These are phyloP conservation scores for Flammula alnicola DNA, from an alignment of 1,284 basidiomycete genomes.

Conservation along the genomic window DNA sequence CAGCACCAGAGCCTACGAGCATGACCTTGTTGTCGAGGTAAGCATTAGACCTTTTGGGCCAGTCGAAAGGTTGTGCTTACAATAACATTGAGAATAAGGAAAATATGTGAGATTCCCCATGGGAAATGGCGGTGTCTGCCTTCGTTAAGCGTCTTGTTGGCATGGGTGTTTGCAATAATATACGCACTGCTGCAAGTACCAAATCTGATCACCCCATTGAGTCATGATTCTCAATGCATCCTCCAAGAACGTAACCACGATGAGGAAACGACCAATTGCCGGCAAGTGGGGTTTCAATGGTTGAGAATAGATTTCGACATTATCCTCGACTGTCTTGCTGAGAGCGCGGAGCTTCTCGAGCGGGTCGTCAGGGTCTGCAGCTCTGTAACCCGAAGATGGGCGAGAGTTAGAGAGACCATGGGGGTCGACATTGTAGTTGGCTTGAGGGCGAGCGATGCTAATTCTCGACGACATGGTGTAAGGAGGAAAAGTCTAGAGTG, in stretches of 20 bases:
- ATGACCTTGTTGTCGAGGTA: constrained; percentile 68
- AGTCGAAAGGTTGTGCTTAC: constrained; percentile 57
- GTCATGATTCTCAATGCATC: constrained; percentile 93
- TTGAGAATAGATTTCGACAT: constrained; percentile 91
- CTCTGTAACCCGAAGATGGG: constrained; percentile 70
- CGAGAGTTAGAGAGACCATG: constrained; percentile 74
- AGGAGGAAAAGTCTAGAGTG: constrained; percentile 28
- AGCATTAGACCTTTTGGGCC: constrained; percentile 9
- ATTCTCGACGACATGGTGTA: constrained; percentile 78
- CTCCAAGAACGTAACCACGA: constrained; percentile 98
- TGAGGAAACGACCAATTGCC: constrained; percentile 94
- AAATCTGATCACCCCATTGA: constrained; percentile 96
- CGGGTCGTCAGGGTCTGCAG: constrained; percentile 81
- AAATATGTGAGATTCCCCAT: constrained; percentile 92
- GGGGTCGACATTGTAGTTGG: constrained; percentile 64
- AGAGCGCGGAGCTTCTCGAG: constrained; percentile 82
- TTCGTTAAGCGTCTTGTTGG: constrained; percentile 18
- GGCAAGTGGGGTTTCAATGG: constrained; percentile 96
- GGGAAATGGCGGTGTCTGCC: constrained; percentile 90
- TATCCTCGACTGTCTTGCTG: constrained; percentile 87
- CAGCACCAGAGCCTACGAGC: constrained; percentile 84
- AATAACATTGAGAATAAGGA: constrained; percentile 90
- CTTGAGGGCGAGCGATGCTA: constrained; percentile 76
- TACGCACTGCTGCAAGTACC: constrained; percentile 90
- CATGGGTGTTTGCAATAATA: constrained; percentile 10